These are phyloP conservation scores for Neofusicoccum umdonicola DNA, from an alignment of 2,329 filamentous ascomycete species.

Conservation along the genomic window DNA sequence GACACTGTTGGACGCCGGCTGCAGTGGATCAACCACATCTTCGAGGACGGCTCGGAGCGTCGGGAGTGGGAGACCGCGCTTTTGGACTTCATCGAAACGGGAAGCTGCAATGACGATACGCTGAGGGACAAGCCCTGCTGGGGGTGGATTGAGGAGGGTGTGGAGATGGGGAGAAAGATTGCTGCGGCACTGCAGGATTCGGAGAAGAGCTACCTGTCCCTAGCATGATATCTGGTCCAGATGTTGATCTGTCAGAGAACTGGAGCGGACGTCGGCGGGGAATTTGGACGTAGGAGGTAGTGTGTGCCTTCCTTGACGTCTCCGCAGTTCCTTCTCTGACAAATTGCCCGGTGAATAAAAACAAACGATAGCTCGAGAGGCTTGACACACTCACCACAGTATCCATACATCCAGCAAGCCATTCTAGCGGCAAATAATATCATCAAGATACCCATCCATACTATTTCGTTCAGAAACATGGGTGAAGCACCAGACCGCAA, in stretches of 20 bases:
- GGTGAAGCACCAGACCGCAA: too few species aligned
- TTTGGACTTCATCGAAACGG: constrained; percentile 6
- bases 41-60: not conserved
- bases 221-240: not conserved
- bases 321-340: not conserved
- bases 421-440: too few species aligned
- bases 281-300: not conserved
- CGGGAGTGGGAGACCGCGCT: constrained; percentile 3
- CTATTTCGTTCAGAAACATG: too few species aligned
- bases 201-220: not conserved
- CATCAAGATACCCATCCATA: too few species aligned
- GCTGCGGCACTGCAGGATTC: not conserved
- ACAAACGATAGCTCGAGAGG: too few species aligned
- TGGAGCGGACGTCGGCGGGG: not conserved
- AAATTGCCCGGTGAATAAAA: not conserved
- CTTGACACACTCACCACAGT: too few species aligned
- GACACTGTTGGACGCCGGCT: not conserved
- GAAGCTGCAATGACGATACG: constrained; percentile 2
- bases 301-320: not conserved
- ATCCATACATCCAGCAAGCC: too few species aligned
- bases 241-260: not conserved
- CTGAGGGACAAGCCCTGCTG: constrained; percentile 1
- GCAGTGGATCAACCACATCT: constrained; percentile 5
- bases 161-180: constrained; percentile 2
- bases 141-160: constrained; percentile 4